Base-by-base conservation (phyloP, 257 asterid species). In the Solanum clarkiae region DNA sequence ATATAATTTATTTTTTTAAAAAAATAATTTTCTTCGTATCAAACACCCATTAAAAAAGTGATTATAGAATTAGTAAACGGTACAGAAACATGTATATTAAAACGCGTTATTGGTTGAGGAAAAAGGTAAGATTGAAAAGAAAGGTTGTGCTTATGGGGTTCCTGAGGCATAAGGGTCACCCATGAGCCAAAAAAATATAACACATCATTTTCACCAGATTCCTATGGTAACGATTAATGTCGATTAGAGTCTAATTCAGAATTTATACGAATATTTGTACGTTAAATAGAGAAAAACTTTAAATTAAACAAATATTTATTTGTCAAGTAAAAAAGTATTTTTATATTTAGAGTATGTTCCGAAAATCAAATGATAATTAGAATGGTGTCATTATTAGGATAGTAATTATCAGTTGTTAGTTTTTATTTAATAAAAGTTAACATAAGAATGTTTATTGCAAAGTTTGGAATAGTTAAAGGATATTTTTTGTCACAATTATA, bases 141-240 rank as follows among this genome's bases (percentile, higher is more conserved):
- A 18, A 72, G 47, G 10, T 29, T 55, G 66, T 86, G 87, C 87
- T 22, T 57, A 80, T 72, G 60, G 89, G 86, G 86, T 83, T 4
- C 74, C 29, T 40, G 44, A 72, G 84, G 69, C 55, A 85, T 42
- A 60, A 53, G 15, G 16, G 63, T 85, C 84, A 83, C 42, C 66
- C n/a, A 20, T 59, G n/a, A 20, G 66, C 51, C 72, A 16, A 13
- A 49, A 49, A 26, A 40, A 59, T 82, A 80, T 47, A 36, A 84
- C 59, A 86, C 32, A n/a, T 82, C 90, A 40, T 77, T 82, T 87
- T 87, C 90, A 55, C 15, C 26, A 56, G 86, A 87, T 87, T 87
- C 88, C 86, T 80, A 54, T 53, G 57, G 29, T 59, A n/a, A 59
- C 16, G 4, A 22, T 74, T 12, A 12, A 14, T 22, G 59, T 14